phyloP scores from a whole-genome alignment of 495 filamentous ascomycete species.

The Aspergillus bridgeri region DNA sequence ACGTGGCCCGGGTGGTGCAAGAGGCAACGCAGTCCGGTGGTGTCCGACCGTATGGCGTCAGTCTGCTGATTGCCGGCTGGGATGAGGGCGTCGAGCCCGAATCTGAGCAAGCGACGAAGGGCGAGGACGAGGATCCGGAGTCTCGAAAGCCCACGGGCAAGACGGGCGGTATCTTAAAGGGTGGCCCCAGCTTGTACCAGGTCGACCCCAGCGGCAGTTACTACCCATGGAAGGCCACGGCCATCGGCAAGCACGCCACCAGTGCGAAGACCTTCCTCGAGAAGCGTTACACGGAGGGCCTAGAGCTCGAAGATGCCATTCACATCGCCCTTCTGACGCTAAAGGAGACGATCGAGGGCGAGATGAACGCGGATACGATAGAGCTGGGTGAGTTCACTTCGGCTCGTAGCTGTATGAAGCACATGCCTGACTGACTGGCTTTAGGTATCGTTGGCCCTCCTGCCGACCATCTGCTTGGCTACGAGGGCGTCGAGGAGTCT shows the following conservation, averaged over 20 bases:
- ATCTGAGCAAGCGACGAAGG: conserved; percentile 47
- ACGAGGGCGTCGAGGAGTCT: conserved; percentile 86
- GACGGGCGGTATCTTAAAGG: conserved; percentile 93
- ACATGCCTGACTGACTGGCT: conserved; percentile 27
- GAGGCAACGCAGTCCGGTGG: conserved; percentile 97
- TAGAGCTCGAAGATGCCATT: conserved; percentile 97
- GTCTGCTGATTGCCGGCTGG: conserved; percentile 93
- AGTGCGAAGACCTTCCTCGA: conserved; percentile 98
- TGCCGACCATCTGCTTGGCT: conserved; percentile 86
- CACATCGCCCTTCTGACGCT: conserved; percentile 96
- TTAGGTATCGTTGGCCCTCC: conserved; percentile 92
- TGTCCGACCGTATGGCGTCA: conserved; percentile 97
- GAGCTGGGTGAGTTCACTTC: conserved; percentile 78
- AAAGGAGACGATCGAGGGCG: conserved; percentile 98
- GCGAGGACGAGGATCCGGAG: conserved; percentile 51
- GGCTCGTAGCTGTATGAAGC: background rate
- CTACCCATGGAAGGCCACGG: conserved; percentile 99
- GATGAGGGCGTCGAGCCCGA: conserved; percentile 93
- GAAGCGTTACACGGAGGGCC: conserved; percentile 94
- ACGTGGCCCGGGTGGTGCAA: conserved; percentile 96
- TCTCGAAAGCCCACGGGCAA: conserved; percentile 68
- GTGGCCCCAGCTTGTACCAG: conserved; percentile 95
- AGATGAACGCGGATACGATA: conserved; percentile 99
- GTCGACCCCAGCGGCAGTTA: conserved; percentile 96
- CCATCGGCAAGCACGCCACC: conserved; percentile 97